A percentile compares a stretch with the other conserved stretches of the same genome.
These are phyloP conservation scores for Pulveroboletus ravenelii DNA, from an alignment of 768 basidiomycete genomes.

Conservation along the genomic window DNA sequence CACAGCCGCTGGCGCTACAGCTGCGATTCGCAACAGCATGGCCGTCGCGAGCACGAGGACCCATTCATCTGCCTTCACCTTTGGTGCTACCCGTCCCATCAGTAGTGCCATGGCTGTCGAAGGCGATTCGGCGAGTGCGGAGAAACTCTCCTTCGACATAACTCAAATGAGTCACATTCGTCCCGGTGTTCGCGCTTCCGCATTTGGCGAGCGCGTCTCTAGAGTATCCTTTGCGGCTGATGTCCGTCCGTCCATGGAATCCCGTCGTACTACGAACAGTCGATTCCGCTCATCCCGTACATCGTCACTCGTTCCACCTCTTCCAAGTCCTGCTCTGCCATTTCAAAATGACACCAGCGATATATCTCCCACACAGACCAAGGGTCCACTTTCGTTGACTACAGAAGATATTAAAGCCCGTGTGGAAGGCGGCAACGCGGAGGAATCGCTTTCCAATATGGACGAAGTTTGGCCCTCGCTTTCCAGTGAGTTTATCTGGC, in stretches of 20 bases:
- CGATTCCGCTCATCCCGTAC: conserved; percentile 43
- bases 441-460: conserved; percentile 34
- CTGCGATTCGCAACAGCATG: conserved; percentile 68
- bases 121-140: conserved; percentile 31
- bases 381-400: conserved; percentile 41
- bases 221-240: conserved; percentile 71
- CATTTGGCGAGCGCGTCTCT: conserved; percentile 46
- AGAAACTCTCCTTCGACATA: conserved; percentile 38
- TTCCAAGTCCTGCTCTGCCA: conserved; percentile 27
- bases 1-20: conserved; percentile 62
- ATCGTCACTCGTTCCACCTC: conserved; percentile 38
- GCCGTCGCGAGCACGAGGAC: conserved; percentile 37
- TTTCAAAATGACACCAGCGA: conserved; percentile 25
- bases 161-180: conserved; percentile 43
- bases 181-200: conserved; percentile 50
- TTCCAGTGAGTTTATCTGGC: conserved; percentile 41
- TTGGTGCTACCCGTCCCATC: conserved; percentile 50
- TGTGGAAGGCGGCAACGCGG: conserved; percentile 36
- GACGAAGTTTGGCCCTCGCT: conserved; percentile 70
- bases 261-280: conserved; percentile 40
- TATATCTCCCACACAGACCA: conserved; percentile 43
- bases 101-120: conserved; percentile 44
- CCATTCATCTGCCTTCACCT: conserved; percentile 49
- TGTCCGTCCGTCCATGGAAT: conserved; percentile 43
- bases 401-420: conserved; percentile 59